phyloP scores from a whole-genome alignment of 2,329 filamentous ascomycete species.

The Ascochyta fabae region DNA sequence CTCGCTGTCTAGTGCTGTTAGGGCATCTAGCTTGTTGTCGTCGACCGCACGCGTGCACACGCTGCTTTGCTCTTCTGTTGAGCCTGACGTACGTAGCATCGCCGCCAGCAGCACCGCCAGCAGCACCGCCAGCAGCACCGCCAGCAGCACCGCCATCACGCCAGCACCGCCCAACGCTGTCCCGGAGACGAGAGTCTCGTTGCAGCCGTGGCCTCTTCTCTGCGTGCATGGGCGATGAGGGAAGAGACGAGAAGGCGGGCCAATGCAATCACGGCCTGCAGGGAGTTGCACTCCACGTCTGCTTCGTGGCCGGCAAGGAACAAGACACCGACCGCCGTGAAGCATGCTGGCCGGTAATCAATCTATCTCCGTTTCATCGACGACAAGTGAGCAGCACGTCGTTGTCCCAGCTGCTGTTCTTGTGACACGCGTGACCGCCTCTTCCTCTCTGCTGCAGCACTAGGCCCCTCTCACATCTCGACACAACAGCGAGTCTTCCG shows the following conservation, averaged over 20 bases:
- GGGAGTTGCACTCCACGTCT: conserved; percentile 17
- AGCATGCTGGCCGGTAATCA: conserved; percentile 30
- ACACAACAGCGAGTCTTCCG: conserved; percentile 29
- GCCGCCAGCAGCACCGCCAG: background rate
- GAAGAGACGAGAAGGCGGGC: conserved; percentile 25
- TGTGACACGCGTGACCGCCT: conserved; percentile 36
- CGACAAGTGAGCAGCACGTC: conserved; percentile 7
- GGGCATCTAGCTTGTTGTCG: background rate
- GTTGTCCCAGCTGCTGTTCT: conserved; percentile 29
- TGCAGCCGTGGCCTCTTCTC: too few relatives aligned
- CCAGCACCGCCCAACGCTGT: too few relatives aligned
- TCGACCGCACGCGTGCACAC: conserved; percentile 10
- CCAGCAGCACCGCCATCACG: too few relatives aligned
- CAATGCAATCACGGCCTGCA: background rate
- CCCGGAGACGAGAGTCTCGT: too few relatives aligned
- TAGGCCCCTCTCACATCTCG: conserved; percentile 31
- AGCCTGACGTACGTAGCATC: conserved; percentile 17
- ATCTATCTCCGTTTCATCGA: conserved; percentile 3
- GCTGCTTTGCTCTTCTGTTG: conserved; percentile 1
- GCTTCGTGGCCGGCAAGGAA: conserved; percentile 8
- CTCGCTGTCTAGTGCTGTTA: background rate
- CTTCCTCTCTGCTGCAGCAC: conserved; percentile 27
- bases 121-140: too few relatives aligned
- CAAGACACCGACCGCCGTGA: conserved; percentile 27
- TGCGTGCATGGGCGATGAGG: too few relatives aligned